phyloP scores from a whole-genome alignment of 2,329 filamentous ascomycete species.

The Ilyonectria mors-panacis region DNA sequence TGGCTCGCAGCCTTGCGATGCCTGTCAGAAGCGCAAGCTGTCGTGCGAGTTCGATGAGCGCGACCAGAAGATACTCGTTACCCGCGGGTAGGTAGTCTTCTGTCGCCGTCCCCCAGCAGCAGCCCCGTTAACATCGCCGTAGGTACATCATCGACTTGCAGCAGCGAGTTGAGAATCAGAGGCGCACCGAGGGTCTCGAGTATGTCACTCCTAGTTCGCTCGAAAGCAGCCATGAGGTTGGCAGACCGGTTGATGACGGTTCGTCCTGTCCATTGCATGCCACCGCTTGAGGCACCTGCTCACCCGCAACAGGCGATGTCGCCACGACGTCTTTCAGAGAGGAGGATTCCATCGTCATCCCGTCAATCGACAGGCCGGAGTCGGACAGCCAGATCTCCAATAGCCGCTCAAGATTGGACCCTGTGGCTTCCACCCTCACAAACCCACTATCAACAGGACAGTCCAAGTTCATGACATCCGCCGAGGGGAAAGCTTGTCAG shows the following conservation, averaged over 20 bases:
- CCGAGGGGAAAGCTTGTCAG: conserved; percentile 60
- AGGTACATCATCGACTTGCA: conserved; percentile 57
- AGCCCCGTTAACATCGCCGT: conserved; percentile 16
- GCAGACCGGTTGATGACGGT: conserved; percentile 37
- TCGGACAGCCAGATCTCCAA: conserved; percentile 35
- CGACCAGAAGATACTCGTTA: conserved; percentile 65
- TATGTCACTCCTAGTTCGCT: conserved; percentile 44
- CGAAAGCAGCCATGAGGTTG: conserved; percentile 38
- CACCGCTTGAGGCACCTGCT: background rate
- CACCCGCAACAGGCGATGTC: conserved; percentile 13
- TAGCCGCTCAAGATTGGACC: conserved; percentile 43
- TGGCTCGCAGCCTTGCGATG: conserved; percentile 51
- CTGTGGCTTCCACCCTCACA: conserved; percentile 52
- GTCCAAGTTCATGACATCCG: conserved; percentile 59
- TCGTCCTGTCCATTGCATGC: background rate
- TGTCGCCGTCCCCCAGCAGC: conserved; percentile 21
- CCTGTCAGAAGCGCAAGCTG: conserved; percentile 52
- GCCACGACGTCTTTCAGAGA: conserved; percentile 21
- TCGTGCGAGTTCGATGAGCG: conserved; percentile 56
- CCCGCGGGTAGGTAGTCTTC: conserved; percentile 57
- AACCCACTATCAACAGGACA: conserved; percentile 60
- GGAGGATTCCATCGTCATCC: conserved; percentile 30
- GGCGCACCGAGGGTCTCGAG: conserved; percentile 28
- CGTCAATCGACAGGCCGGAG: conserved; percentile 32
- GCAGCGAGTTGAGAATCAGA: conserved; percentile 42